Base-by-base conservation (phyloP, 2,329 filamentous ascomycete genomes). In the Cercospora zeina region DNA sequence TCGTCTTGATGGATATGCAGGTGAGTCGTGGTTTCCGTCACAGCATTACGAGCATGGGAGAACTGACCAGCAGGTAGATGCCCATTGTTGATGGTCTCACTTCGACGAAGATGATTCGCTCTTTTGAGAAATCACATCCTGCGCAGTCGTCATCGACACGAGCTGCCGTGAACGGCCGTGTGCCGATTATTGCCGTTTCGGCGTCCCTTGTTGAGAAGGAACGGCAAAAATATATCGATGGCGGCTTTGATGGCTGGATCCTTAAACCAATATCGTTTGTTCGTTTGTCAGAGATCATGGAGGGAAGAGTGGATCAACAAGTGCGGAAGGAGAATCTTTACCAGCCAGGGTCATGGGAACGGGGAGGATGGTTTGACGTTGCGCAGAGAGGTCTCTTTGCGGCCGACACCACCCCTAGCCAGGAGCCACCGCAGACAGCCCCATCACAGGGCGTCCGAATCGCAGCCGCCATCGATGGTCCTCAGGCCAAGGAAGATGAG, bases 1-100 rank as follows among this genome's bases (percentile, higher is more conserved):
- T 91, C 4, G 81, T 96, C 53, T 80, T 96, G 65, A 96, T 96
- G 92, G 92, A 96, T 72, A 91, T 96, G 84, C 91, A 96, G 82
- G 91, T 92, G 73, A 76, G 85, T 64, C 5, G 14, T 24, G 19
- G 21, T 3, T 16, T 3, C 10, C 14, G 14, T 8, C 24, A 19
- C 24, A 2, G n/a, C 8, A 2, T 16, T 11, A 21, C 19, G 16
- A 24, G 39, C 24, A 16, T 51, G 24, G 6, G 47, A 31, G 36
- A 24, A 54, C 67, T 71, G 62, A 72, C 61, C 11, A 37, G 3
- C 47, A 1, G 14, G 1, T 59, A 96, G 91, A 96, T 96, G 92
- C 91, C 92, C 16, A 95, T 96, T 33, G 89, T 96, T 4, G 91
- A 96, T 71, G 92, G 92, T 13, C 82, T 93, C 27, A 86, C 83